phyloP scores from a whole-genome alignment of 495 filamentous ascomycete genomes.

The Neurospora tetraspora region DNA sequence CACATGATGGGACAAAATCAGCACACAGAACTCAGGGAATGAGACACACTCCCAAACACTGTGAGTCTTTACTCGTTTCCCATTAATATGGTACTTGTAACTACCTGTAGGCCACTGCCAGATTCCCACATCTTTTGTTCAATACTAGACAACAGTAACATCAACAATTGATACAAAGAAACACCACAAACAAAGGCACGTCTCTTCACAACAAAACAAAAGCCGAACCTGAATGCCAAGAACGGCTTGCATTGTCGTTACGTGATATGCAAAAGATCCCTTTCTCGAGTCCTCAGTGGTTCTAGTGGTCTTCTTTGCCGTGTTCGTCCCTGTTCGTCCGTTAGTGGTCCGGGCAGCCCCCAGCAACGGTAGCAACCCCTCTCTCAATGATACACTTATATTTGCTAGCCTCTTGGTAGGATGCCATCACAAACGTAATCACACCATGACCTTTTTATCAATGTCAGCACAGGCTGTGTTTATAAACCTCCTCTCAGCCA shows the following conservation, averaged over 20 bases:
- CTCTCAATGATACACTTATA: neutral
- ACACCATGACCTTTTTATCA: neutral
- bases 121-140: neutral
- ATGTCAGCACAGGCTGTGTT: neutral
- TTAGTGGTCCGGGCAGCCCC: neutral
- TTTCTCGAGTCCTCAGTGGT: neutral
- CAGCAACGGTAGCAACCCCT: neutral
- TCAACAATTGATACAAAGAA: neutral
- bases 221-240: neutral
- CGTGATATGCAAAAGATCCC: neutral
- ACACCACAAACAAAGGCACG: neutral
- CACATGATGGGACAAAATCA: neutral
- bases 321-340: neutral
- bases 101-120: neutral
- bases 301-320: neutral
- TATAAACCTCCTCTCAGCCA: neutral
- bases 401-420: neutral
- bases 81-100: neutral
- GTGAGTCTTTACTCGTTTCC: neutral
- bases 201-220: neutral
- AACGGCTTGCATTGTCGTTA: neutral
- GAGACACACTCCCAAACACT: neutral
- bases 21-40: no score
- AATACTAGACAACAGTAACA: neutral
- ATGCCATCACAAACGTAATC: neutral